Evolutionary conservation across 805 yeast species (phyloP), one percentile per base, ranked within the genome.

Genomic region (Isabelozyma rhagii): DNA sequence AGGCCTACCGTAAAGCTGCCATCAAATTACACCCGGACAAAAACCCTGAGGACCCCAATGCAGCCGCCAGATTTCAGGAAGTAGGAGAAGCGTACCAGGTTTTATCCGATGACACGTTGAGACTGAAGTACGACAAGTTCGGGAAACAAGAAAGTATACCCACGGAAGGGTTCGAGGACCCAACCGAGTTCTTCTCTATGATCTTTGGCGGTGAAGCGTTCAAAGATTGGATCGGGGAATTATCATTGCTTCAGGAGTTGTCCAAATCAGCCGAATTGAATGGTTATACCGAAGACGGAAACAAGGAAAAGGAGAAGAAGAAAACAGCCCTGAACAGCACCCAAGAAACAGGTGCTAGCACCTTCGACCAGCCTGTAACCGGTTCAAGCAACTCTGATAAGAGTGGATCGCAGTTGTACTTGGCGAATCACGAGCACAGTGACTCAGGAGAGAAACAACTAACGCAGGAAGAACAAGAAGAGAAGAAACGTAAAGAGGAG

Each of bases 151-250:
- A 81, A 53, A 85, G 87, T 13, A 80, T 84, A 29, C 69, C 69
- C 13, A 46, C 50, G 9, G 88, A 84, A 53, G 90, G 89, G 4
- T 85, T 85, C 59, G 89, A 83, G 56, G 93, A 87, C 63, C 96
- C 97, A 0, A 74, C 80, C 47, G 97, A 92, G 63, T 86, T 89
- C 60, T 90, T 94, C 68, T 79, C 86, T 28, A 77, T 78, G 63
- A 88, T 94, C 38, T 94, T 88, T 66, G 96, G 96, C 49, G 96
- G 96, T 48, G 91, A 85, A 51, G 83, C 85, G 1, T 88, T 88
- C 63, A 72, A 79, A 49, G 87, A 82, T 51, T 88, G 91, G 78
- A 89, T 93, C 58, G 99, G 99, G 5, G 97, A 94, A 64, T 57
- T 66, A 25, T 88, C 93, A 2, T 66, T 74, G 47, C 52, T 74